Conservation (phyloP, 2,329 filamentous ascomycete genomes). For the Pezicula neosporulosa region DNA sequence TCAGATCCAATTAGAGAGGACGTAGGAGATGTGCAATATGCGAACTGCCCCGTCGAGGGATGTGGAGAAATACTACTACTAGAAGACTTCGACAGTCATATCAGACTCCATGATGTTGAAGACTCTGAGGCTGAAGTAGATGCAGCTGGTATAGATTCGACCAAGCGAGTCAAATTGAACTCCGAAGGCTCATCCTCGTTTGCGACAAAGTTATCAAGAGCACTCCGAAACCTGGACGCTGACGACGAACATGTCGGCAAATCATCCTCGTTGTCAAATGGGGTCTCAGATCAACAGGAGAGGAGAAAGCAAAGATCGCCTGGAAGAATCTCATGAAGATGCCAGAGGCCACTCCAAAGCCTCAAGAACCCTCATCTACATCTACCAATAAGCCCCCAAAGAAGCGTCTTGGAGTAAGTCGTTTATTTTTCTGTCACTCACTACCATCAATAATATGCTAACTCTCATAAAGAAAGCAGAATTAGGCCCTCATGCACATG, state of each 20-base stretch:
- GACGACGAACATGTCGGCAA: background rate
- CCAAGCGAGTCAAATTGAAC: slow-evolving; percentile 11
- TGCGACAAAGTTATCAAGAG: slow-evolving; percentile 20
- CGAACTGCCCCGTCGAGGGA: slow-evolving; percentile 50
- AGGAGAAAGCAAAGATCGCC: slow-evolving; percentile 19
- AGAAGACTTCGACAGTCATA: slow-evolving; percentile 52
- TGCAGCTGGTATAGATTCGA: slow-evolving; percentile 5
- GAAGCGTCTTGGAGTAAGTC: slow-evolving; percentile 31
- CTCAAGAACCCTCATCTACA: background rate
- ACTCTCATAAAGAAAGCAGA: slow-evolving; percentile 44
- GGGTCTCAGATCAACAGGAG: slow-evolving; percentile 10
- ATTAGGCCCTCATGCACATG: slow-evolving; percentile 68
- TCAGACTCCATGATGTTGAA: slow-evolving; percentile 48
- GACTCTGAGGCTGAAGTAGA: slow-evolving; percentile 11
- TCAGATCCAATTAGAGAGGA: slow-evolving; percentile 7
- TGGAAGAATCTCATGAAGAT: slow-evolving; percentile 30
- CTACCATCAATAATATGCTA: slow-evolving; percentile 2
- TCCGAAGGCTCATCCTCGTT: slow-evolving; percentile 13
- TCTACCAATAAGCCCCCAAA: slow-evolving; percentile 4
- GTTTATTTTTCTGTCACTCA: background rate
- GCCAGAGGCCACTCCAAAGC: slow-evolving; percentile 15
- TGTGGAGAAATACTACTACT: slow-evolving; percentile 56
- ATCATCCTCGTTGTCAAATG: slow-evolving; percentile 2
- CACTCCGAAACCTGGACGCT: slow-evolving; percentile 19
- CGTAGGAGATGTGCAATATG: slow-evolving; percentile 37